These are phyloP conservation scores for Aspergillus arachidicola DNA, from an alignment of 2,329 filamentous ascomycete genomes.

Conservation along the genomic window DNA sequence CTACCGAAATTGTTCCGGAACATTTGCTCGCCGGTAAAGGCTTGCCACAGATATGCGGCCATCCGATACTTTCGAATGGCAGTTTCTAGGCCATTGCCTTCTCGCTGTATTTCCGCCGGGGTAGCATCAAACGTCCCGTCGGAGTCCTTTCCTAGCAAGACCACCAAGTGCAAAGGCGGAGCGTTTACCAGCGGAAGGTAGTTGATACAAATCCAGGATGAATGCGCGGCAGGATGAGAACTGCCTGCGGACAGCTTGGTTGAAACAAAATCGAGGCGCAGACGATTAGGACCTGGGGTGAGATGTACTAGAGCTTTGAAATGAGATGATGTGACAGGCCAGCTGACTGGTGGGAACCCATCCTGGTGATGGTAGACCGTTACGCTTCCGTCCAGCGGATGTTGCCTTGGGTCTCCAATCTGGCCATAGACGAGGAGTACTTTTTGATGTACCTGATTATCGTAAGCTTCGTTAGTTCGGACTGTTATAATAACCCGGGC, in stretches of 20 bases:
- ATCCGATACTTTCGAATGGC: slow-evolving; percentile 91
- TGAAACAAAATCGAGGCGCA: slow-evolving; percentile 85
- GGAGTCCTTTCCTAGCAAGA: slow-evolving; percentile 86
- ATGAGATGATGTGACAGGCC: slow-evolving; percentile 85
- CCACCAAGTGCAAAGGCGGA: slow-evolving; percentile 86
- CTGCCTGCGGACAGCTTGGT: slow-evolving; percentile 71
- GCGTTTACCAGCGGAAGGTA: slow-evolving; percentile 78
- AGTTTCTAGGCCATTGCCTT: slow-evolving; percentile 78
- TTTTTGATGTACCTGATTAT: slow-evolving; percentile 80
- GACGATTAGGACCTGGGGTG: slow-evolving; percentile 83
- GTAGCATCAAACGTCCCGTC: slow-evolving; percentile 80
- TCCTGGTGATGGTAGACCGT: slow-evolving; percentile 83
- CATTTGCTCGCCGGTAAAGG: slow-evolving; percentile 97
- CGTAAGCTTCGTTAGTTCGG: slow-evolving; percentile 14
- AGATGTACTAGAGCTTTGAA: slow-evolving; percentile 92
- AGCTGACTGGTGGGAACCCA: slow-evolving; percentile 76
- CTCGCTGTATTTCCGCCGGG: slow-evolving; percentile 72
- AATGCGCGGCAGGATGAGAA: slow-evolving; percentile 69
- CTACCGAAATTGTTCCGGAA: slow-evolving; percentile 82
- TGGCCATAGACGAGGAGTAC: slow-evolving; percentile 79
- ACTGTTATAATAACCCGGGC: background rate
- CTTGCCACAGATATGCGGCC: slow-evolving; percentile 95
- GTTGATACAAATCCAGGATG: slow-evolving; percentile 78
- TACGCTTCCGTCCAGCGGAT: slow-evolving; percentile 74
- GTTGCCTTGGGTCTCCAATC: slow-evolving; percentile 71